Percentiles rank a stretch among this genome's conserved stretches.
Conservation (phyloP, 2,329 filamentous ascomycete genomes). For the Nectriaceae sp. region DNA sequence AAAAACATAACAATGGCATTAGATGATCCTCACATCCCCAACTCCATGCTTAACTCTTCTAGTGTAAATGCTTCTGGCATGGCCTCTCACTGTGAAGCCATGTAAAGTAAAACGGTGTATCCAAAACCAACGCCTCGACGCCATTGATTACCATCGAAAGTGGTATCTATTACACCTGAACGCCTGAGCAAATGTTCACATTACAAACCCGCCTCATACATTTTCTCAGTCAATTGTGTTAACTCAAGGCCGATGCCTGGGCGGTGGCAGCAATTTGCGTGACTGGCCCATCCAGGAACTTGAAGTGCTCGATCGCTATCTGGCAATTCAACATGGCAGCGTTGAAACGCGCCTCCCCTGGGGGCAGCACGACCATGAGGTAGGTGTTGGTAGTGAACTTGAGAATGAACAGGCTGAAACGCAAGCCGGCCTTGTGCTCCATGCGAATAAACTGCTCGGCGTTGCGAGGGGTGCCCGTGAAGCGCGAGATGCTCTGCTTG, state of each 20-base stretch:
- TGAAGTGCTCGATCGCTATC: slow-evolving; percentile 82
- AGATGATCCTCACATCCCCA: slow-evolving; percentile 6
- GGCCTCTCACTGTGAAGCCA: background rate
- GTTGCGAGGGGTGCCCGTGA: slow-evolving; percentile 78
- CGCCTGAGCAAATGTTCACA: slow-evolving; percentile 10
- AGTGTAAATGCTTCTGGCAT: slow-evolving; percentile 4
- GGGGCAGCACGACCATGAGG: slow-evolving; percentile 86
- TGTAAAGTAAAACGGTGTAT: background rate
- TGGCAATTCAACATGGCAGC: slow-evolving; percentile 87
- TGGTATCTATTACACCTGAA: slow-evolving; percentile 31
- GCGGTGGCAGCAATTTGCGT: slow-evolving; percentile 10
- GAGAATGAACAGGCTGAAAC: slow-evolving; percentile 92
- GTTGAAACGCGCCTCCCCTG: slow-evolving; percentile 90
- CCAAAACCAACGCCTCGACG: slow-evolving; percentile 4
- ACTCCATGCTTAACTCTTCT: slow-evolving; percentile 16
- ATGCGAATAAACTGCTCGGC: slow-evolving; percentile 80
- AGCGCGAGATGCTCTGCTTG: slow-evolving; percentile 80
- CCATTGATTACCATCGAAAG: slow-evolving; percentile 12
- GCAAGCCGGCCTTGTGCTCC: slow-evolving; percentile 73
- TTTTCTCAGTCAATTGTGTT: background rate
- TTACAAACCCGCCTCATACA: background rate
- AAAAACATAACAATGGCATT: slow-evolving; percentile 7
- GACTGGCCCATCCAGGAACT: slow-evolving; percentile 58
- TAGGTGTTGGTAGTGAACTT: slow-evolving; percentile 98
- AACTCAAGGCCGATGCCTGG: slow-evolving; percentile 4